phyloP scores from a whole-genome alignment of 495 filamentous ascomycete species.

The Corynascus novoguineensis region DNA sequence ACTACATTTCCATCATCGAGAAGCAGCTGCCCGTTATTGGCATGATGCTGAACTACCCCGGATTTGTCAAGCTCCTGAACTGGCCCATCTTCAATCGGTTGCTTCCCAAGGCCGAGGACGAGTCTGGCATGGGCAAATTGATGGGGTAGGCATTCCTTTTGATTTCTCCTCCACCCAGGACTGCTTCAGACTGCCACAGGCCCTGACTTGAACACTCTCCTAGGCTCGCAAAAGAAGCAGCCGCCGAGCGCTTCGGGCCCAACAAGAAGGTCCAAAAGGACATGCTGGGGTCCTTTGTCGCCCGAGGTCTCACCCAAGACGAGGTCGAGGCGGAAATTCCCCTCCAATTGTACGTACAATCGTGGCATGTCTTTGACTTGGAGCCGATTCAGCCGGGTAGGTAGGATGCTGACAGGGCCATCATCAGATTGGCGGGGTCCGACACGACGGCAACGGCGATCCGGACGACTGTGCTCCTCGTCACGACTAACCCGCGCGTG shows the following conservation, averaged over 20 bases:
- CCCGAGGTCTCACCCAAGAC: conserved; percentile 34
- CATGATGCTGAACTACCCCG: conserved; percentile 12
- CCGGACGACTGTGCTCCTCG: conserved; percentile 46
- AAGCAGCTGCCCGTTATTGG: conserved; percentile 16
- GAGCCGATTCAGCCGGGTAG: no score
- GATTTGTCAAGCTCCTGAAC: conserved; percentile 13
- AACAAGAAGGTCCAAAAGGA: conserved; percentile 23
- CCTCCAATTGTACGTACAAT: conserved; percentile 30
- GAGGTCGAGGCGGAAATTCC: conserved; percentile 35
- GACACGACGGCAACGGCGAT: conserved; percentile 58
- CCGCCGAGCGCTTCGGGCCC: conserved; percentile 25
- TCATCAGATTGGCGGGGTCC: conserved; percentile 42
- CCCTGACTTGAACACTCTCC: neutral
- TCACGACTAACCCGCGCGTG: conserved; percentile 28
- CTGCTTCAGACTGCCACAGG: neutral
- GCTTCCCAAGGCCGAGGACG: conserved; percentile 18
- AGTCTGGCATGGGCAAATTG: conserved; percentile 19
- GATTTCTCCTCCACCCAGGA: neutral
- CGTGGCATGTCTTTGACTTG: no score
- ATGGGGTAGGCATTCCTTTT: conserved; percentile 13
- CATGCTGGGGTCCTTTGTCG: conserved; percentile 39
- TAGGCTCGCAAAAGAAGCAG: conserved; percentile 21
- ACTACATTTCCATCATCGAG: conserved; percentile 18
- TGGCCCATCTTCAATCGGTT: conserved; percentile 14
- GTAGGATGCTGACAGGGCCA: no score